Base-by-base conservation (phyloP, 192 early-diverging fungal species). In the Chytriomyces hyalinus region DNA sequence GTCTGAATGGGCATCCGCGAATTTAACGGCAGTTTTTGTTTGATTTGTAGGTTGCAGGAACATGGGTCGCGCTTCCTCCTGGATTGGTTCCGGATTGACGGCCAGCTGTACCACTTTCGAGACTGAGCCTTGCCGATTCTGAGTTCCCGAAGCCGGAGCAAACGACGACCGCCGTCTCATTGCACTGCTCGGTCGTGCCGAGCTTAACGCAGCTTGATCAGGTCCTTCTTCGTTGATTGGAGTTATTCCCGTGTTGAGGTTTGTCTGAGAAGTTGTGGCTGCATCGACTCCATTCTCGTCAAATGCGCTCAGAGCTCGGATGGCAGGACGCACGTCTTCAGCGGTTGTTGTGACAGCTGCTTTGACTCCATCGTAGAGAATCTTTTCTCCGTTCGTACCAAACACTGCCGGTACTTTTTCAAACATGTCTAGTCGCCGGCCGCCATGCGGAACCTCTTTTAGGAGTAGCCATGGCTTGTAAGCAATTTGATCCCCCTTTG, bases 381-480 rank as follows among this genome's bases (percentile, higher is more conserved):
- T 48, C 22, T 57, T 26, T 43, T 80, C 63, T 46, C 73, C 73
- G 44, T 81, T 81, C 44, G 64, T 36, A 4, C 65, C 72, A n/a
- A 73, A 74, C 10, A 81, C 69, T 24, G 9, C 44, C 24, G 53
- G 46, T 43, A 15, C 28, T 7, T 65, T 57, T 45, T 77, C 68
- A 13, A 78, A 64, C 6, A 64, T 49, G 59, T 73, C 71, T 9
- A 81, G 73, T 45, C 59, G 36, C 17, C 62, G 6, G 0, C 77
- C 65, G 45, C 46, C 74, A 17, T 45, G 45, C n/a, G 45, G 61
- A 22, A 49, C 59, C 46, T 79, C 72, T 64, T 84, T 76, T n/a
- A 83, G 13, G 17, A 86, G 78, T 6, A 64, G 75, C 83, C 83
- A 85, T 4, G 83, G 80, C 65, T 87, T 87, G 76, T 76, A 83